These are phyloP conservation scores for Tetradesmus lagerheimii DNA, from an alignment of 139 green algal species.

Conservation along the genomic window DNA sequence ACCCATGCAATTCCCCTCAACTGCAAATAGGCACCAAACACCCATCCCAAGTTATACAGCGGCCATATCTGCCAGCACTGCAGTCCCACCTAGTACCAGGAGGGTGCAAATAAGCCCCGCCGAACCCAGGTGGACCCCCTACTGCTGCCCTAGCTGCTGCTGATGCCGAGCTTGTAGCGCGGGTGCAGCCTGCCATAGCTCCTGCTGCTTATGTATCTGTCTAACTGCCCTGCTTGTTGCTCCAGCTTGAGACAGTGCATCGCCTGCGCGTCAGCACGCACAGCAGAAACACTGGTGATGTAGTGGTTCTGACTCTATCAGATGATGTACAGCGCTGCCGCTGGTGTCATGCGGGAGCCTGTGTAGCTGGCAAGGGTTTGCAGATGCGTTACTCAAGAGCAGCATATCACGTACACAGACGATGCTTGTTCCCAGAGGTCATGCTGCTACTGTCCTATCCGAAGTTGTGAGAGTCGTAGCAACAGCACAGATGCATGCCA, in stretches of 20 bases:
- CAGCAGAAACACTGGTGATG: neutral
- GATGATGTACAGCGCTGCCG: neutral
- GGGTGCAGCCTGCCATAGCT: conserved; percentile 24
- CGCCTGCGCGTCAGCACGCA: neutral
- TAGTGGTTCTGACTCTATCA: too few species aligned
- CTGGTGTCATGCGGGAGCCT: neutral
- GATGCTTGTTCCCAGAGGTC: neutral
- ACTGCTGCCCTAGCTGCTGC: neutral
- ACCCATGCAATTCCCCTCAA: too few species aligned
- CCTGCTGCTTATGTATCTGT: neutral
- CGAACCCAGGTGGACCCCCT: too few species aligned
- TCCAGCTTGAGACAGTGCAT: conserved; percentile 17
- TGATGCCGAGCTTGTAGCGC: neutral
- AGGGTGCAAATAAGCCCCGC: too few species aligned
- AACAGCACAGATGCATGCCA: neutral
- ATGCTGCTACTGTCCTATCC: neutral
- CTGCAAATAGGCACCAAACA: neutral
- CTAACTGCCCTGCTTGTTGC: neutral
- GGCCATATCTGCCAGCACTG: neutral
- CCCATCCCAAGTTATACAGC: neutral
- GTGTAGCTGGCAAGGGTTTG: neutral
- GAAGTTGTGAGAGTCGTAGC: neutral
- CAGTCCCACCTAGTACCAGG: neutral
- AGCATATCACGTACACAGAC: neutral
- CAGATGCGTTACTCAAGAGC: neutral